Evolutionary conservation across 2,329 filamentous ascomycete species (phyloP).

Genomic region (Exophiala lecanii-corni): DNA sequence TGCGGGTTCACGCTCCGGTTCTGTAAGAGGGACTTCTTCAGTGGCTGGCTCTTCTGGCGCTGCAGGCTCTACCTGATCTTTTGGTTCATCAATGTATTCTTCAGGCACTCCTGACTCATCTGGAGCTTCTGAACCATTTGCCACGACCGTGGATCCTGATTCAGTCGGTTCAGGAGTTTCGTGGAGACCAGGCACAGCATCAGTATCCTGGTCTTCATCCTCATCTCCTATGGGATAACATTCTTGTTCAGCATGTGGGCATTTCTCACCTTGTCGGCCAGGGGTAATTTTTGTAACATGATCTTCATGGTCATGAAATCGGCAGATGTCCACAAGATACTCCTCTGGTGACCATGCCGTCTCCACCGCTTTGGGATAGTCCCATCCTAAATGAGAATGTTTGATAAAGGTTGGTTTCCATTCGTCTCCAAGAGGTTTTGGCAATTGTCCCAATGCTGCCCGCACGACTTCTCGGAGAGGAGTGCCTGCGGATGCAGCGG

Average conservation of each 20-base stretch:
- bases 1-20: neutral
- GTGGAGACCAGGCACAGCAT: neutral
- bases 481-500: slow-evolving; percentile 8
- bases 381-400: slow-evolving; percentile 17
- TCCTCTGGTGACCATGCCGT: slow-evolving; percentile 17
- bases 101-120: neutral
- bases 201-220: slow-evolving; percentile 5
- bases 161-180: neutral
- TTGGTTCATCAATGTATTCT: neutral
- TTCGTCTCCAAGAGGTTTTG: slow-evolving; percentile 10
- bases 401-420: slow-evolving; percentile 17
- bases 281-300: slow-evolving; percentile 4
- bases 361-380: slow-evolving; percentile 11
- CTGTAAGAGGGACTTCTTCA: neutral
- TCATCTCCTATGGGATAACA: slow-evolving; percentile 18
- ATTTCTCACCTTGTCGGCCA: slow-evolving; percentile 13
- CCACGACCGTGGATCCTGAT: neutral
- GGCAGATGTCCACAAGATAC: slow-evolving; percentile 16
- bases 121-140: neutral
- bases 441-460: slow-evolving; percentile 16
- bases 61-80: neutral
- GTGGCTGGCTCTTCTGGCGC: neutral
- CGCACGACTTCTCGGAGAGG: slow-evolving; percentile 20
- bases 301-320: slow-evolving; percentile 20
- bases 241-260: slow-evolving; percentile 18